Percentiles rank a stretch among this genome's conserved stretches.
These are phyloP conservation scores for Tricholoma sp. DNA, from an alignment of 768 basidiomycete species.

Conservation along the genomic window DNA sequence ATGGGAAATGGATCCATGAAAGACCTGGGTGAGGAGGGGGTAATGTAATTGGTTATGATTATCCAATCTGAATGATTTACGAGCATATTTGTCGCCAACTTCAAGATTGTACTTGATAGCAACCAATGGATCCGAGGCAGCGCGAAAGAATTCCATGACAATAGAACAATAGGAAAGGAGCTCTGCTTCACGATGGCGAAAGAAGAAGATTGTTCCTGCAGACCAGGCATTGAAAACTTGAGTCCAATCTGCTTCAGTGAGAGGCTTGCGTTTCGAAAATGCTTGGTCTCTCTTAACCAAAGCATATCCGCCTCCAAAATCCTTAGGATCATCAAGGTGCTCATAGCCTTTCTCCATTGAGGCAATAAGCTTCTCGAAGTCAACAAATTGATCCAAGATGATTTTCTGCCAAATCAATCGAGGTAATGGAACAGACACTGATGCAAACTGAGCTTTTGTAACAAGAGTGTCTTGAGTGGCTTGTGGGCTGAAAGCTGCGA, in stretches of 20 bases:
- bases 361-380: too few relatives aligned
- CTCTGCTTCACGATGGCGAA: constrained; percentile 9
- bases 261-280: too few relatives aligned
- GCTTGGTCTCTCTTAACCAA: too few relatives aligned
- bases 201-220: background rate
- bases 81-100: too few relatives aligned
- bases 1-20: background rate
- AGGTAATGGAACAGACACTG: background rate
- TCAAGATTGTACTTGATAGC: too few relatives aligned
- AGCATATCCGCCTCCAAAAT: too few relatives aligned
- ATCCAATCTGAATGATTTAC: too few relatives aligned
- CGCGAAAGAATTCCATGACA: constrained; percentile 11
- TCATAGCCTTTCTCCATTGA: constrained; percentile 10
- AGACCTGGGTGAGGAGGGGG: constrained; percentile 2
- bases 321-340: constrained; percentile 16
- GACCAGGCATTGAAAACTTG: constrained; percentile 11
- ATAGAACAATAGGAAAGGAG: constrained; percentile 1
- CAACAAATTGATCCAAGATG: too few relatives aligned
- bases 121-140: too few relatives aligned
- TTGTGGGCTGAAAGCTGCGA: background rate
- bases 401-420: background rate
- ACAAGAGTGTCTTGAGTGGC: background rate
- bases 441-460: background rate
- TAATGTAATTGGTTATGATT: background rate
- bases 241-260: constrained; percentile 11